Conservation (phyloP, 352 stramenopile species). For the Phytopythium oedochilum region DNA sequence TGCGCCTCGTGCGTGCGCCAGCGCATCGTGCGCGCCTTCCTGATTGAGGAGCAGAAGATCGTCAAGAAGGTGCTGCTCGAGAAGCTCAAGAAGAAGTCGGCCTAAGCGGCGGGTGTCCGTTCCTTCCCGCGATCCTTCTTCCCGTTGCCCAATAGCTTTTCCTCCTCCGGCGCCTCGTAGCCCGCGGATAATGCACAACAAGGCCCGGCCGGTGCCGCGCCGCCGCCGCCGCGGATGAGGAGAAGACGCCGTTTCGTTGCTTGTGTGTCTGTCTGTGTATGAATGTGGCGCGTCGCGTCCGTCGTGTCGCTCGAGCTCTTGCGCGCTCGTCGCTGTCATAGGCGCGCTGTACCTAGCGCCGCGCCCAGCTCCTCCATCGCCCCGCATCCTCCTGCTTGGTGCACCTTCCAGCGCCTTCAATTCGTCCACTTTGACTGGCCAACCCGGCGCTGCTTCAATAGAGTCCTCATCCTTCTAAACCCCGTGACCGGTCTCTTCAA, state of each 20-base stretch:
- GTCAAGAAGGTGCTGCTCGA: constrained; percentile 98
- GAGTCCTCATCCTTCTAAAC: no score
- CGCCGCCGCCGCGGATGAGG: constrained; percentile 1
- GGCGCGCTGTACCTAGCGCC: no score
- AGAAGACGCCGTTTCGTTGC: constrained; percentile 6
- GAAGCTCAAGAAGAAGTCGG: constrained; percentile 89
- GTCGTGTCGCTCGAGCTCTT: no score
- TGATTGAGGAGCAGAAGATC: constrained; percentile 99
- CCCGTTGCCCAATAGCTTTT: constrained; percentile 7
- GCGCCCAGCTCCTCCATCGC: no score
- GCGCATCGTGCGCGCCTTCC: constrained; percentile 97
- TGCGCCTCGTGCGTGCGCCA: constrained; percentile 94
- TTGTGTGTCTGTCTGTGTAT: no score
- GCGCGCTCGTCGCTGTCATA: no score
- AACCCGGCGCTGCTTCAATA: no score
- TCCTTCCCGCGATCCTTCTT: constrained; percentile 10
- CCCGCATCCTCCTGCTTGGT: no score
- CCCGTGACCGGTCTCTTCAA: no score
- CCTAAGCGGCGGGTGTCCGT: constrained; percentile 24
- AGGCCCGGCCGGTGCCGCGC: background rate
- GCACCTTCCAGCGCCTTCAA: background rate
- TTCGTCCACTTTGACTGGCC: background rate
- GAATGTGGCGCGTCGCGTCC: no score
- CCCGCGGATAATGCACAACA: constrained; percentile 3
- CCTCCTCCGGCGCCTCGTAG: background rate